Base-by-base conservation (phyloP, 768 basidiomycete genomes). In the Rickenella mellea region DNA sequence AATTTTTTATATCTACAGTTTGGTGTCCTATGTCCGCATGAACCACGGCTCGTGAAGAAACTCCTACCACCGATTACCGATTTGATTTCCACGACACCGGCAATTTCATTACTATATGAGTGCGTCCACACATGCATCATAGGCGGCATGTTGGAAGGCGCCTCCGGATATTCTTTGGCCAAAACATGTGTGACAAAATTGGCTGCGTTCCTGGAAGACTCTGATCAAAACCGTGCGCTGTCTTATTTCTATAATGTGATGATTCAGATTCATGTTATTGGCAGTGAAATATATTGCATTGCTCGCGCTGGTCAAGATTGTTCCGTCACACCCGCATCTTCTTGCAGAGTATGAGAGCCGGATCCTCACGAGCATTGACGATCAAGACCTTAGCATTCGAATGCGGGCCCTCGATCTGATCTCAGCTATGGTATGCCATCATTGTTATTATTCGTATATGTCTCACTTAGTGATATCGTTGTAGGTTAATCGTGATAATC, bases 61-160 rank as follows among this genome's bases (percentile, higher is more conserved):
- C 73, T 98, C 25, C 82, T 93, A 48, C 80, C 85, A 6, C 96
- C 93, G 1, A 86, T 99, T 46, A 96, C 91, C 0, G 86, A 93
- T 44, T 77, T 99, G 41, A 99, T 99, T 42, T 85, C 89, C 0
- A 96, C 88, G 0, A 98, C 96, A 0, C 80, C 87, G 2, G 96
- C 96, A 1, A 93, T 98, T 28, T 97, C 93, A 19, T 68, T 99
- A 19, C 65, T 99, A 11, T 99, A 98, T 58, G 96, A 99, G 66
- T 99, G 96, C 60, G 94, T 99, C 1, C 86, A 92, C 51, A 98
- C 96, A 0, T 97, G 91, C 53, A 98, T 99, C 50, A 90, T 90
- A 9, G 94, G 96, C 7, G 91, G 88, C 6, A 97, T 99, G 89
- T 71, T 98, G 8, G 82, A 83, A 50, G 84, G 82, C 3, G 44